Evolutionary conservation across 345 rosid genomes (phyloP).

Genomic region (Lepidium didymum): DNA sequence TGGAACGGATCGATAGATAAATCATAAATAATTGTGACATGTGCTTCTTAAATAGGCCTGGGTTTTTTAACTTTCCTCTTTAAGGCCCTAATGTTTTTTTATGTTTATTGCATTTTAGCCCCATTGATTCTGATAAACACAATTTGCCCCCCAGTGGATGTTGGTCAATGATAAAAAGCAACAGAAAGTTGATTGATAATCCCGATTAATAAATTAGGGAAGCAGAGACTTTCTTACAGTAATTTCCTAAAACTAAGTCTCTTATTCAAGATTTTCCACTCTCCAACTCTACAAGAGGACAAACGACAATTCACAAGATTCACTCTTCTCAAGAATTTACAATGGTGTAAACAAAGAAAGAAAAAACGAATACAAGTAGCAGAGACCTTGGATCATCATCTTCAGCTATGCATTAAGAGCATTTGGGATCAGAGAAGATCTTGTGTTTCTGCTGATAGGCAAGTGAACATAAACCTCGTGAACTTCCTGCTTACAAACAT

Average conservation of each 20-base stretch:
- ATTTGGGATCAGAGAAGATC: slow-evolving; percentile 31
- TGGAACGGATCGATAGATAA: not conserved
- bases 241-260: not conserved
- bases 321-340: slow-evolving; percentile 22
- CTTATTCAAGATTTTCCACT: not conserved
- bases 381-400: not conserved
- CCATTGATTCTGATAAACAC: not conserved
- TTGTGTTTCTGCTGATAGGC: slow-evolving; percentile 58
- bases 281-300: not conserved
- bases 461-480: slow-evolving; percentile 80
- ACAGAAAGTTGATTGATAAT: not conserved
- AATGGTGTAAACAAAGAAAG: not conserved
- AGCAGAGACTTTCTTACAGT: not conserved
- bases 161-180: not conserved
- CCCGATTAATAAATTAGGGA: not conserved
- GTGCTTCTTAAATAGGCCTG: not conserved
- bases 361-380: slow-evolving; percentile 7
- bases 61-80: not conserved
- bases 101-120: not conserved
- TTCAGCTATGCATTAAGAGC: slow-evolving; percentile 35
- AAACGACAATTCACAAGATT: slow-evolving; percentile 2
- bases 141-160: not conserved
- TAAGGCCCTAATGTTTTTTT: not conserved
- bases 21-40: not conserved
- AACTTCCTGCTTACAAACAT: slow-evolving; percentile 75